These are phyloP conservation scores for Xylaria longipes DNA, from an alignment of 495 filamentous ascomycete species.

Conservation along the genomic window DNA sequence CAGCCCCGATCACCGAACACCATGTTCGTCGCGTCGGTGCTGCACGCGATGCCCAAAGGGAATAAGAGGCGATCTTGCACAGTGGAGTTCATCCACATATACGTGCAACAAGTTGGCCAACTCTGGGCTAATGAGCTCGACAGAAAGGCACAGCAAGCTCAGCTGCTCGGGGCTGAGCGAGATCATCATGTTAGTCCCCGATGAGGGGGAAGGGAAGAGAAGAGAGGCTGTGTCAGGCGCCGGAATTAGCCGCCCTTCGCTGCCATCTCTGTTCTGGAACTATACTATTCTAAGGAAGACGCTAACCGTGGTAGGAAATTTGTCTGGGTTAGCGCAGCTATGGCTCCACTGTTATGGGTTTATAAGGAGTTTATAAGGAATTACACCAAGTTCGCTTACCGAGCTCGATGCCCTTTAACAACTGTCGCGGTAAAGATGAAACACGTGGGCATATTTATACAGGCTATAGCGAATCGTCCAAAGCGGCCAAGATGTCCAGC, in stretches of 20 bases:
- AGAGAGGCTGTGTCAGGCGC: not conserved
- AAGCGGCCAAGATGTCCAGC: too few relatives aligned
- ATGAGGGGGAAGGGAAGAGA: not conserved
- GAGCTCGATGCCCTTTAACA: not conserved
- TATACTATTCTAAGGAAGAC: not conserved
- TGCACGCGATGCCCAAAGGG: not conserved
- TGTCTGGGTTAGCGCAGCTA: not conserved
- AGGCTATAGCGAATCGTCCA: not conserved
- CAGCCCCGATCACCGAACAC: constrained; percentile 22
- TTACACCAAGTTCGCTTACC: not conserved
- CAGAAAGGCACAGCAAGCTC: constrained; percentile 1
- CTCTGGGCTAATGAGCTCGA: not conserved
- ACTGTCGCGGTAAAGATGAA: not conserved
- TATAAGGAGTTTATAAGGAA: not conserved
- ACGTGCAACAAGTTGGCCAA: not conserved
- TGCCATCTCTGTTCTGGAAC: not conserved
- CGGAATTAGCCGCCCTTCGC: not conserved
- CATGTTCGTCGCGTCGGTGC: constrained; percentile 7
- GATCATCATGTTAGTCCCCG: not conserved
- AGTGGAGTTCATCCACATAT: not conserved
- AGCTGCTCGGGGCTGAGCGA: constrained; percentile 15
- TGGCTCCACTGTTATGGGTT: not conserved
- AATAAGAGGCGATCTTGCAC: not conserved
- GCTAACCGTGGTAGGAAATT: not conserved
- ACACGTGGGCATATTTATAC: not conserved